Conservation (phyloP, 495 filamentous ascomycete genomes). For the Sphaerosporella brunnea region DNA sequence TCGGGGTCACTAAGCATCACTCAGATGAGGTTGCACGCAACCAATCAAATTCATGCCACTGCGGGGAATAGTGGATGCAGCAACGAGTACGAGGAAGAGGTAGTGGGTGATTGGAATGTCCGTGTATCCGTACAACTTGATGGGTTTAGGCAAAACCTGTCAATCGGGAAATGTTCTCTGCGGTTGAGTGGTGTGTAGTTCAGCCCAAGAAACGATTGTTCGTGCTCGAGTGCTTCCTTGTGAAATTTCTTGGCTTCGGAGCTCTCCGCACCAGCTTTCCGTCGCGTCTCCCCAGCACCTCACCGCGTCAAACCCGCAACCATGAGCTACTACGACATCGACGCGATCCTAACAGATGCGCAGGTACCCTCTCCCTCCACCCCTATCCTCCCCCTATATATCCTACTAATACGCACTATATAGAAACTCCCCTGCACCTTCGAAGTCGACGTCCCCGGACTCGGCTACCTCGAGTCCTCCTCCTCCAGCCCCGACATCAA, state of each 20-base stretch:
- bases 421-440: conserved; percentile 95
- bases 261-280: neutral
- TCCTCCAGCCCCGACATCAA: conserved; percentile 43
- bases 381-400: conserved; percentile 4
- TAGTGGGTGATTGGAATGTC: no score
- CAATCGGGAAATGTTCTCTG: no score
- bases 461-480: conserved; percentile 59
- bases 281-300: conserved; percentile 3
- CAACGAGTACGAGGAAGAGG: no score
- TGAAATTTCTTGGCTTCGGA: neutral
- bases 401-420: conserved; percentile 3
- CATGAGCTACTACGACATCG: conserved; percentile 87
- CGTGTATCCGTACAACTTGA: no score
- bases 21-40: no score
- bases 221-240: no score
- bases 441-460: conserved; percentile 65
- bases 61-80: no score
- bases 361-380: conserved; percentile 38
- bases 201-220: no score
- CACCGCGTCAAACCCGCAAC: conserved; percentile 21
- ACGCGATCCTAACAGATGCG: conserved; percentile 81
- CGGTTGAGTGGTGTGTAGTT: no score
- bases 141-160: no score
- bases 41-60: no score
- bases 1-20: no score